These are phyloP conservation scores for Stropharia rugosoannulata DNA, from an alignment of 768 basidiomycete genomes.

Conservation along the genomic window DNA sequence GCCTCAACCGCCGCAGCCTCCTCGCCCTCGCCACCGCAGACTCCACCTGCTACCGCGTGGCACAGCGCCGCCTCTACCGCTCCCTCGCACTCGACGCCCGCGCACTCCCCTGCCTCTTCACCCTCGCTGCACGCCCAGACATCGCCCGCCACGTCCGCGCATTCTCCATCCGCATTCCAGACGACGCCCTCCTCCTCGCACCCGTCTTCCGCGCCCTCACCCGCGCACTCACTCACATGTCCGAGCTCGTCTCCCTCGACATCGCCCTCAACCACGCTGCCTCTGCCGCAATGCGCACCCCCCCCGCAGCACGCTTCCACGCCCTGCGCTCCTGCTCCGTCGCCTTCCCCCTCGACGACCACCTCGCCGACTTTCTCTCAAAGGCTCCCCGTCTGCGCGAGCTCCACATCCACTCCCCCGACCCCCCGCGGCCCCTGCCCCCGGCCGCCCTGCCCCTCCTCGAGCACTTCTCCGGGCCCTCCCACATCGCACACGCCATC, in stretches of 20 bases:
- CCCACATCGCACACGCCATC: constrained; percentile 50
- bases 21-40: constrained; percentile 45
- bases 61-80: constrained; percentile 65
- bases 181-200: constrained; percentile 37
- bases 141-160: constrained; percentile 62
- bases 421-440: constrained; percentile 31
- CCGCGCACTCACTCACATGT: constrained; percentile 59
- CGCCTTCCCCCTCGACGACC: constrained; percentile 59
- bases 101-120: constrained; percentile 49
- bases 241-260: constrained; percentile 55
- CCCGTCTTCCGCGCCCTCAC: constrained; percentile 50
- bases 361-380: constrained; percentile 59
- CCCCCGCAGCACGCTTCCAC: constrained; percentile 33
- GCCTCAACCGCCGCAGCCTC: constrained; percentile 36
- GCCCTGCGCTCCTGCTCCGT: constrained; percentile 55
- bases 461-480: constrained; percentile 61
- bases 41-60: constrained; percentile 43
- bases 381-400: constrained; percentile 53
- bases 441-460: constrained; percentile 40
- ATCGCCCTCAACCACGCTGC: constrained; percentile 50
- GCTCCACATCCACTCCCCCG: constrained; percentile 51
- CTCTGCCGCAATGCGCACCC: constrained; percentile 52
- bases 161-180: constrained; percentile 54
- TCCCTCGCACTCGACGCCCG: constrained; percentile 46
- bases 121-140: constrained; percentile 55